A percentile compares a stretch with the other conserved stretches of the same genome.
Conservation (phyloP, 257 asterid species). For the Salvia splendens region DNA sequence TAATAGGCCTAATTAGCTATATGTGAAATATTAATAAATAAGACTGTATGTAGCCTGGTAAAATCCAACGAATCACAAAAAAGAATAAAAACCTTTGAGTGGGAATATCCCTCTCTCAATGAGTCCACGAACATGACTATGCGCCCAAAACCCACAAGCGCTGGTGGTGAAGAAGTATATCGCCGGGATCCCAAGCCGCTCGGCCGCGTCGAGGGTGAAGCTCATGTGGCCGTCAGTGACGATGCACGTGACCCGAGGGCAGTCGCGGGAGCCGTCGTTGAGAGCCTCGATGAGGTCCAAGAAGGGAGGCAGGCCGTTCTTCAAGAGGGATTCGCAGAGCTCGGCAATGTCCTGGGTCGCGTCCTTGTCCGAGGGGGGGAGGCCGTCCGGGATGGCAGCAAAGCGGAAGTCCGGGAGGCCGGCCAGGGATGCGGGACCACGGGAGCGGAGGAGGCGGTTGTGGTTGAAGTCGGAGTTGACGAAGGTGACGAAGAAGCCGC, state of each 20-base stretch:
- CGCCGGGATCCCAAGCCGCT: slow-evolving; percentile 55
- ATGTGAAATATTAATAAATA: no score
- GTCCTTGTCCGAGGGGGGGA: slow-evolving; percentile 37
- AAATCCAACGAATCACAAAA: no score
- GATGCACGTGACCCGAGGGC: slow-evolving; percentile 57
- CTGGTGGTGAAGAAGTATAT: slow-evolving; percentile 58
- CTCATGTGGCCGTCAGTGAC: slow-evolving; percentile 71
- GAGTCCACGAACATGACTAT: slow-evolving; percentile 24
- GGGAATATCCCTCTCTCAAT: slow-evolving; percentile 31
- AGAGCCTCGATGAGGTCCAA: slow-evolving; percentile 48
- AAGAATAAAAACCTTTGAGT: slow-evolving; percentile 29
- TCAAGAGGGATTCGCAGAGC: slow-evolving; percentile 43
- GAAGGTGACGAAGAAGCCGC: slow-evolving; percentile 33
- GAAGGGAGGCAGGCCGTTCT: slow-evolving; percentile 47
- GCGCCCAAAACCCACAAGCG: slow-evolving; percentile 57
- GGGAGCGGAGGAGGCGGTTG: slow-evolving; percentile 29
- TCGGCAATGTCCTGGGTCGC: slow-evolving; percentile 64
- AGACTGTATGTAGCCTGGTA: no score
- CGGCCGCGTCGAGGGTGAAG: slow-evolving; percentile 68
- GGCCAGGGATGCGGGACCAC: slow-evolving; percentile 23
- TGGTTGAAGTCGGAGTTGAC: slow-evolving; percentile 33
- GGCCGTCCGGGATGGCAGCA: slow-evolving; percentile 36
- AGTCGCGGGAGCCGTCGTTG: slow-evolving; percentile 40
- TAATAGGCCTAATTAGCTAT: no score
- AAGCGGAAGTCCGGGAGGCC: slow-evolving; percentile 29